These are phyloP conservation scores for Cutaneotrichosporon sp. DNA, from an alignment of 1,284 basidiomycete species.

Conservation along the genomic window DNA sequence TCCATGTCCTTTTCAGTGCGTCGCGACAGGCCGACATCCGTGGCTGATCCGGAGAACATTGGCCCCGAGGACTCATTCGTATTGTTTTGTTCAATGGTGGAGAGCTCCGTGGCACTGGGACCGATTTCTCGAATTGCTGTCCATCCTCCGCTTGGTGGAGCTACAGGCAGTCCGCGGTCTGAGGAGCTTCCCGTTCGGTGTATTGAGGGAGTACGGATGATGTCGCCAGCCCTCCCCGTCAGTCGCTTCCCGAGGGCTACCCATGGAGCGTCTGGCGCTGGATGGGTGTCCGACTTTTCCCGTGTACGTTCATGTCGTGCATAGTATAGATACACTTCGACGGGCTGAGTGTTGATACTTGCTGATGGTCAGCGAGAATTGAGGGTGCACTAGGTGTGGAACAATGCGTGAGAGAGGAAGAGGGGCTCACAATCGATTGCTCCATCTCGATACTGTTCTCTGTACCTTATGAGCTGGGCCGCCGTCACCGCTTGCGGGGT, in stretches of 20 bases:
- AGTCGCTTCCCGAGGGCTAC: conserved; percentile 3
- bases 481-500: background rate
- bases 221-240: background rate
- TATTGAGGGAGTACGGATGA: background rate
- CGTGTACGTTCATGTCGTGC: conserved; percentile 9
- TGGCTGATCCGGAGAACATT: background rate
- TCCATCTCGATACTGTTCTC: background rate
- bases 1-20: background rate
- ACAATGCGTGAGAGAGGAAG: too few relatives aligned
- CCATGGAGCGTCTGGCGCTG: conserved; percentile 18
- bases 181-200: background rate
- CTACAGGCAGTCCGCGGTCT: background rate
- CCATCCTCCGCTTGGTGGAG: background rate
- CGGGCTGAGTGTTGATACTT: conserved; percentile 9
- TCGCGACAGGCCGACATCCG: background rate
- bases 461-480: background rate
- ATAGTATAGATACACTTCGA: conserved; percentile 16
- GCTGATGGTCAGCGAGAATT: background rate
- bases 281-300: conserved; percentile 9
- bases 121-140: background rate
- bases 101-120: background rate
- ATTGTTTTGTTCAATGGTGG: background rate
- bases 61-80: background rate
- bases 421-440: background rate
- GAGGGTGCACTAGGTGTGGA: background rate